Evolutionary conservation across 139 green algal species (phyloP).

Genomic region (Tetradesmus obliquus): DNA sequence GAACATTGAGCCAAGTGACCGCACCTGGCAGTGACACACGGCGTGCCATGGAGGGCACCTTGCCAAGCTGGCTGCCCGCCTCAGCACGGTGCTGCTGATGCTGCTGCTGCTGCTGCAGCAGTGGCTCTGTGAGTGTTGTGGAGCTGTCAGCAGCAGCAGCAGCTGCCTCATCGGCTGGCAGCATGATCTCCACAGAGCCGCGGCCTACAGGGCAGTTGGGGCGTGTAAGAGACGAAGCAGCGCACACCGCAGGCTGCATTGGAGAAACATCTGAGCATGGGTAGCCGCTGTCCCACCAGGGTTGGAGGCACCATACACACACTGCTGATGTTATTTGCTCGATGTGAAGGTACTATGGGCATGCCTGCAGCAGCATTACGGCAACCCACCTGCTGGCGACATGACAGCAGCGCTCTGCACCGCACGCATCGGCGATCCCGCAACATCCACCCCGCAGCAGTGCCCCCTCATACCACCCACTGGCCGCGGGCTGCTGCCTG

Average conservation of each 20-base stretch:
- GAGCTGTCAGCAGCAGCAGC: background rate
- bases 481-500: background rate
- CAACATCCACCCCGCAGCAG: background rate
- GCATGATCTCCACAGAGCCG: background rate
- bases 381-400: background rate
- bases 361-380: too few species aligned
- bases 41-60: background rate
- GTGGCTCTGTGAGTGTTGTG: background rate
- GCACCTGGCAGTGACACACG: background rate
- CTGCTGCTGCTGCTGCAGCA: background rate
- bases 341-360: too few species aligned
- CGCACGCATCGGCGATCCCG: background rate
- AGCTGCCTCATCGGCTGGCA: background rate
- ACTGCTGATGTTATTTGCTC: too few species aligned
- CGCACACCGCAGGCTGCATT: too few species aligned
- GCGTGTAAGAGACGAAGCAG: too few species aligned
- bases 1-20: too few species aligned
- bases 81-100: background rate
- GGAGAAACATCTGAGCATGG: too few species aligned
- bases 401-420: background rate
- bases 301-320: too few species aligned
- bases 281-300: too few species aligned
- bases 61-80: background rate
- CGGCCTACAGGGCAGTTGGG: background rate
- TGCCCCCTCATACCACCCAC: background rate